These are phyloP conservation scores for Wilcoxina mikolae DNA, from an alignment of 495 filamentous ascomycete species.

Conservation along the genomic window DNA sequence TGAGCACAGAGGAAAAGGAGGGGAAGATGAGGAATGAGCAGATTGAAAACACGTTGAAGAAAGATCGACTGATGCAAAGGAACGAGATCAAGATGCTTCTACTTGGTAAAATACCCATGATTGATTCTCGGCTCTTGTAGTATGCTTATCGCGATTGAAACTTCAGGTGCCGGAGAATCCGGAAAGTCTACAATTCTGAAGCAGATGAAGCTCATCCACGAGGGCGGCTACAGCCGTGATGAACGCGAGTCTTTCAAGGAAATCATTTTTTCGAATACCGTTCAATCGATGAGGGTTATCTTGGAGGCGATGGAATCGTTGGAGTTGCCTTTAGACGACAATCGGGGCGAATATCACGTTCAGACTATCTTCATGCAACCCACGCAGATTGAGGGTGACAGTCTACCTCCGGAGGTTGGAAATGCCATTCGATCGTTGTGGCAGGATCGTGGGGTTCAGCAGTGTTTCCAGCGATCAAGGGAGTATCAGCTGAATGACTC, in stretches of 20 bases:
- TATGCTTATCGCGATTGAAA: slow-evolving; percentile 4
- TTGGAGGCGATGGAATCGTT: slow-evolving; percentile 92
- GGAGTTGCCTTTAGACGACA: slow-evolving; percentile 76
- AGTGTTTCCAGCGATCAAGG: slow-evolving; percentile 84
- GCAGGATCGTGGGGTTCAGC: slow-evolving; percentile 88
- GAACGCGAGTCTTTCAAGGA: slow-evolving; percentile 80
- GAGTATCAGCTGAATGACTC: slow-evolving; percentile 99
- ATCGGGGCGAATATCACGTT: slow-evolving; percentile 78
- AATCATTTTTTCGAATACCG: slow-evolving; percentile 97
- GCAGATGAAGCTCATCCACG: slow-evolving; percentile 91
- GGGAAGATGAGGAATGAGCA: slow-evolving; percentile 98
- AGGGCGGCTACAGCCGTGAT: slow-evolving; percentile 63
- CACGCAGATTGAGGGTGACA: slow-evolving; percentile 87
- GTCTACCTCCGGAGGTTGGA: slow-evolving; percentile 84
- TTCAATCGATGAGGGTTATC: slow-evolving; percentile 92
- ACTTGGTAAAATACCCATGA: slow-evolving; percentile 50
- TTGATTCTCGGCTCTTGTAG: neutral
- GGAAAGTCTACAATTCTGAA: slow-evolving; percentile 97
- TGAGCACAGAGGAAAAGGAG: slow-evolving; percentile 99
- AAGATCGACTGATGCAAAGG: slow-evolving; percentile 86
- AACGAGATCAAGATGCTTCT: slow-evolving; percentile 99
- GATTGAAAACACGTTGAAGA: slow-evolving; percentile 95
- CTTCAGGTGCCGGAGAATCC: slow-evolving; percentile 86
- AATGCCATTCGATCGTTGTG: slow-evolving; percentile 84
- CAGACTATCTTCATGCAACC: slow-evolving; percentile 95